Evolutionary conservation across 2,329 filamentous ascomycete genomes (phyloP).

Genomic region (Talaromyces sp.): DNA sequence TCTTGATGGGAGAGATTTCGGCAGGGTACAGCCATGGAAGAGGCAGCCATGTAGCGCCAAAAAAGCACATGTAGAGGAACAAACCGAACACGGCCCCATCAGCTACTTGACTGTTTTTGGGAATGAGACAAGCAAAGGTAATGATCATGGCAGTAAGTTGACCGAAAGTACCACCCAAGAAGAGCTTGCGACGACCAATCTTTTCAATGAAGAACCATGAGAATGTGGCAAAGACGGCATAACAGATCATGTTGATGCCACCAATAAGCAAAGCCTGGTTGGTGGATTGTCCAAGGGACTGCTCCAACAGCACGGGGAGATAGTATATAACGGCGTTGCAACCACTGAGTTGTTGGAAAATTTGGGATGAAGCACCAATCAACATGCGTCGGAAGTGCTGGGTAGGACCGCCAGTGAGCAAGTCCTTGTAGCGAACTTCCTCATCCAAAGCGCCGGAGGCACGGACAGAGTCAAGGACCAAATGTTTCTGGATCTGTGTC

Average conservation of each 20-base stretch:
- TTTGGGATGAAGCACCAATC: constrained; percentile 25
- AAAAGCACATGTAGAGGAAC: constrained; percentile 67
- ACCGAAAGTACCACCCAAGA: constrained; percentile 38
- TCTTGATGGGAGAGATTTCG: constrained; percentile 55
- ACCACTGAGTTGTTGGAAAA: constrained; percentile 43
- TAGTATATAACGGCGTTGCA: constrained; percentile 45
- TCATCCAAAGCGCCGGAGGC: constrained; percentile 56
- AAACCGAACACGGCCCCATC: constrained; percentile 55
- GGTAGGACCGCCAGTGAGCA: constrained; percentile 24
- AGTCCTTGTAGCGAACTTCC: constrained; percentile 50
- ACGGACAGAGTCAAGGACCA: constrained; percentile 66
- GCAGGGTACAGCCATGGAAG: constrained; percentile 57
- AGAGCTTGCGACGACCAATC: constrained; percentile 46
- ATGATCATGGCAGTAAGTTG: constrained; percentile 40
- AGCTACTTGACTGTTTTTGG: constrained; percentile 23
- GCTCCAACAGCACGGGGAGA: constrained; percentile 40
- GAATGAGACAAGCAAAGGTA: constrained; percentile 39
- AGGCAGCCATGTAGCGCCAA: constrained; percentile 63
- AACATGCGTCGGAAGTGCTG: constrained; percentile 27
- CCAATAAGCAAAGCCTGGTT: constrained; percentile 43
- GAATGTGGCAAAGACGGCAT: constrained; percentile 27
- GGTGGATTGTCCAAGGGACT: constrained; percentile 32
- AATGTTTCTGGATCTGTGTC: constrained; percentile 56
- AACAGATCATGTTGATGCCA: constrained; percentile 43
- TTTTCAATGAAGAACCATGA: constrained; percentile 43